Percentiles rank a stretch among this genome's conserved stretches.
Evolutionary conservation across 2,329 filamentous ascomycete genomes (phyloP).

Genomic region (Trichoderma sp.): DNA sequence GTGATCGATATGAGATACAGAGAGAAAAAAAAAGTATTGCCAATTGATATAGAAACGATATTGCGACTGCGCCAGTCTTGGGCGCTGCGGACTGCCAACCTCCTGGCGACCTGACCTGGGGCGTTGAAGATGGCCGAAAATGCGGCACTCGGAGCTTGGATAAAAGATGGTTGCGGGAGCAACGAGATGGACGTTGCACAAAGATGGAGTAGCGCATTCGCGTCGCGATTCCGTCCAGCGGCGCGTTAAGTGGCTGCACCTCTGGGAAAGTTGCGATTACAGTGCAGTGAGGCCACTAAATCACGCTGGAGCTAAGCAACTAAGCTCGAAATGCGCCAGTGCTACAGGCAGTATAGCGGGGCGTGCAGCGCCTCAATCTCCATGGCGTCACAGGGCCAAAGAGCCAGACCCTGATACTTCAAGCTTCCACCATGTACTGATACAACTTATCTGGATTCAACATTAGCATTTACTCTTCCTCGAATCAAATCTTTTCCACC

Average conservation of each 20-base stretch:
- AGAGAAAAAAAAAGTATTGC: neutral
- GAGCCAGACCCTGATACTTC: neutral
- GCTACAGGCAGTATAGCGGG: neutral
- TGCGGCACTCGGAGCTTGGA: slow-evolving; percentile 3
- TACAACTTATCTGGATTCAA: neutral
- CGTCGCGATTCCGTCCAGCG: slow-evolving; percentile 17
- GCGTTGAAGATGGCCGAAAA: neutral
- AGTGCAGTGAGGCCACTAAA: neutral
- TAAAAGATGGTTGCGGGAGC: slow-evolving; percentile 17
- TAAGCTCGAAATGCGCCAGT: neutral
- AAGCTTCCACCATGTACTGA: neutral
- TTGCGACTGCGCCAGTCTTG: neutral
- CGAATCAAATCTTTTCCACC: neutral
- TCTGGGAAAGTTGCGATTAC: neutral
- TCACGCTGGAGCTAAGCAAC: neutral
- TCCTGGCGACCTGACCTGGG: neutral
- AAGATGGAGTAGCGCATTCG: slow-evolving; percentile 15
- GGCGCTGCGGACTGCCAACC: neutral
- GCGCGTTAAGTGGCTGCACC: slow-evolving; percentile 23
- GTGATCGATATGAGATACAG: neutral
- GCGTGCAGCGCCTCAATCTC: neutral
- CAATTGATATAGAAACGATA: slow-evolving; percentile 6
- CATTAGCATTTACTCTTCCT: neutral
- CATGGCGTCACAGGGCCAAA: neutral
- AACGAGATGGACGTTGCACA: neutral